Percentiles rank a stretch among this genome's conserved stretches.
phyloP scores from a whole-genome alignment of 2,329 filamentous ascomycete genomes.

The Cadophora gregata region DNA sequence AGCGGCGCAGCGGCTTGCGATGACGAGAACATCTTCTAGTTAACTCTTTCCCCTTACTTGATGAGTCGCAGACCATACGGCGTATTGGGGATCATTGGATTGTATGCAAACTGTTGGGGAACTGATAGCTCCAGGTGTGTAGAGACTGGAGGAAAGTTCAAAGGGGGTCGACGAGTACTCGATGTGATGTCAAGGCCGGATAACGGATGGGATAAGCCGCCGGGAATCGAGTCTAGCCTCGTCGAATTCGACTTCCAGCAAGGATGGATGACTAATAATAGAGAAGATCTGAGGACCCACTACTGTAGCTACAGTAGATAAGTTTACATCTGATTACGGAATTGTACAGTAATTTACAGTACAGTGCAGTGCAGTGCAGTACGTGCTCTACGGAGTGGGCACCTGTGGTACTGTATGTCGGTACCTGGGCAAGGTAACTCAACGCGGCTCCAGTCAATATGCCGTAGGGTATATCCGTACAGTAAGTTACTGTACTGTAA shows the following conservation, averaged over 20 bases:
- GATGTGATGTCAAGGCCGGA: background rate
- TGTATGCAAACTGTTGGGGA: background rate
- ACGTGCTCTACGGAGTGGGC: background rate
- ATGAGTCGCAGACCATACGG: background rate
- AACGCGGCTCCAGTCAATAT: background rate
- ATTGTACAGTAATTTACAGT: too few species aligned
- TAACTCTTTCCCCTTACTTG: background rate
- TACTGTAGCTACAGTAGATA: too few species aligned
- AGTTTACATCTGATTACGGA: background rate
- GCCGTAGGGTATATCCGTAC: too few species aligned
- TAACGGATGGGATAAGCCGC: background rate
- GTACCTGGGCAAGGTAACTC: too few species aligned
- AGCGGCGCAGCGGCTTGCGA: slow-evolving; percentile 6
- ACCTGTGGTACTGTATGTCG: too few species aligned
- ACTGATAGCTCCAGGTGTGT: background rate
- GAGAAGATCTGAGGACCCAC: background rate
- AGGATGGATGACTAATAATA: background rate
- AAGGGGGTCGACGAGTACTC: background rate
- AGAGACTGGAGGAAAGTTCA: background rate
- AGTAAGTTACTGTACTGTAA: background rate
- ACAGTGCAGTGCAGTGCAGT: too few species aligned
- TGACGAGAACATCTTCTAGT: slow-evolving; percentile 16
- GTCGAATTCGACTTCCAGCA: background rate
- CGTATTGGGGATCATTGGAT: background rate
- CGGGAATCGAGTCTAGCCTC: slow-evolving; percentile 4